Conservation (phyloP, 495 filamentous ascomycete species). For the Friedmanniomyces simplex region DNA sequence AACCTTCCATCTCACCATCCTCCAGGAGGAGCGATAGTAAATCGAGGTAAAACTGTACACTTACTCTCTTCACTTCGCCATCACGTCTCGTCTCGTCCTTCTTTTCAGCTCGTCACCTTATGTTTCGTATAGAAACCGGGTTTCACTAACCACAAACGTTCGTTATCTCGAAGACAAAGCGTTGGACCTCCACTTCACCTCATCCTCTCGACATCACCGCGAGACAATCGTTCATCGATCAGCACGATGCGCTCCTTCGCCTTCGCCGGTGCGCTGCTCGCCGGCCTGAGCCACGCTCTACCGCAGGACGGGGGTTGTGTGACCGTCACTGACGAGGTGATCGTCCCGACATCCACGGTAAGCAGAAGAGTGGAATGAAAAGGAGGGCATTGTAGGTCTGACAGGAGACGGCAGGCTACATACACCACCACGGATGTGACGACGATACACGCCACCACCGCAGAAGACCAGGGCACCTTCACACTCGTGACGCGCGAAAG, state of each 20-base stretch:
- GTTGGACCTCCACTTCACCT: too few species aligned
- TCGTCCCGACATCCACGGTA: conserved; percentile 6
- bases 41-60: too few species aligned
- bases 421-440: conserved; percentile 8
- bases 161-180: too few species aligned
- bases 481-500: not conserved
- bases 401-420: not conserved
- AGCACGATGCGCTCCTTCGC: conserved; percentile 1
- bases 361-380: not conserved
- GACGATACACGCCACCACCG: conserved; percentile 8
- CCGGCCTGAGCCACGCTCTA: not conserved
- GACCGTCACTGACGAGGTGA: conserved; percentile 11
- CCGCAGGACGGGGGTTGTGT: conserved; percentile 6
- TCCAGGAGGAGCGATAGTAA: too few species aligned
- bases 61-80: too few species aligned
- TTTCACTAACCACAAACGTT: too few species aligned
- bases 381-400: too few species aligned
- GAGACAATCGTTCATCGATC: not conserved
- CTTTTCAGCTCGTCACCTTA: too few species aligned
- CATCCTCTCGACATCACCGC: not conserved
- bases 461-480: conserved; percentile 13
- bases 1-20: too few species aligned
- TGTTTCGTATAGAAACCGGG: too few species aligned
- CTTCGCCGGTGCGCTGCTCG: not conserved
- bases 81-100: too few species aligned